These are phyloP conservation scores for Thielaviopsis musarum DNA, from an alignment of 2,329 filamentous ascomycete genomes.

Conservation along the genomic window DNA sequence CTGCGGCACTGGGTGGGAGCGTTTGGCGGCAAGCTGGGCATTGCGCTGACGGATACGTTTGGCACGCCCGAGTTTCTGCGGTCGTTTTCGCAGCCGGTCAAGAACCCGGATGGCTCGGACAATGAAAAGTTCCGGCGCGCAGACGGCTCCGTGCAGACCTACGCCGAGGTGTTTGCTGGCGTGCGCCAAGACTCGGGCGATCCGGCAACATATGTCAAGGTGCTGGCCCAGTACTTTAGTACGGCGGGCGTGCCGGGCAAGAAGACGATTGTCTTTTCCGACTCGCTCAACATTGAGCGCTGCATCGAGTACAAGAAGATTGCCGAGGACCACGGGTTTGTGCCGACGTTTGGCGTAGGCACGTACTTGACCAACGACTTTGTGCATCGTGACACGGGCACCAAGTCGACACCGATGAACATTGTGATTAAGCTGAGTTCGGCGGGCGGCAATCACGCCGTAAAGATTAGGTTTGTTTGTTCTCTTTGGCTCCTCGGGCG, in stretches of 20 bases:
- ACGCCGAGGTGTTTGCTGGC: conserved; percentile 67
- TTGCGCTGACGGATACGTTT: conserved; percentile 92
- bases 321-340: conserved; percentile 65
- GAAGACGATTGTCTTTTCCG: conserved; percentile 89
- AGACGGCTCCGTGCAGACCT: conserved; percentile 38
- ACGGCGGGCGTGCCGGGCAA: conserved; percentile 54
- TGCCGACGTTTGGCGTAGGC: conserved; percentile 81
- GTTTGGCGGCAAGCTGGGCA: conserved; percentile 70
- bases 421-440: conserved; percentile 96
- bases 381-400: conserved; percentile 48
- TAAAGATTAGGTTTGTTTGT: conserved; percentile 61
- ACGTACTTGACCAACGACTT: conserved; percentile 97
- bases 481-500: no score
- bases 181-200: conserved; percentile 86
- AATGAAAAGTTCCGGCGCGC: conserved; percentile 26
- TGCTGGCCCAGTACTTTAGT: conserved; percentile 71
- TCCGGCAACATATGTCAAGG: conserved; percentile 59
- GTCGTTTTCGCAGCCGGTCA: conserved; percentile 55
- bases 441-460: conserved; percentile 60
- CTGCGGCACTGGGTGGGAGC: conserved; percentile 80
- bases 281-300: conserved; percentile 79
- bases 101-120: conserved; percentile 25
- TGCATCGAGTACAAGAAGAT: conserved; percentile 81
- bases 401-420: conserved; percentile 81
- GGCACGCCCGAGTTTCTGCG: conserved; percentile 79